Evolutionary conservation across 345 rosid genomes (phyloP).

Genomic region (Isatis tinctoria): DNA sequence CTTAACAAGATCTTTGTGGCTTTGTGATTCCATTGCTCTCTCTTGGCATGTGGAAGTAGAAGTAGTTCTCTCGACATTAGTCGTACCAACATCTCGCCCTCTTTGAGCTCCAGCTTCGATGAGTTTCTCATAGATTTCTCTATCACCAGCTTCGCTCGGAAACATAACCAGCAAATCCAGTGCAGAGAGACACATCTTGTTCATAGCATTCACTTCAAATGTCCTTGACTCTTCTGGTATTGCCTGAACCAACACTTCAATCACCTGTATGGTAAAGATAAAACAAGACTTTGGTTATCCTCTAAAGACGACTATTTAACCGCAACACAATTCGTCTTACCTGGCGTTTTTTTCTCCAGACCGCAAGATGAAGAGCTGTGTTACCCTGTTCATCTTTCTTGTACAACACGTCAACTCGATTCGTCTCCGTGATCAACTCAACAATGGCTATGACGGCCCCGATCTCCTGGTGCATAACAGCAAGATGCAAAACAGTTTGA

Average conservation of each 20-base stretch:
- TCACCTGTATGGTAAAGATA: constrained; percentile 33
- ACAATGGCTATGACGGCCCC: constrained; percentile 26
- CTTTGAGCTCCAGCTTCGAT: constrained; percentile 36
- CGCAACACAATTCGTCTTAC: background rate
- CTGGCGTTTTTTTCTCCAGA: constrained; percentile 43
- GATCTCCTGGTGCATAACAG: constrained; percentile 31
- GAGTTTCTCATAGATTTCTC: constrained; percentile 47
- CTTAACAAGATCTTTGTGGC: constrained; percentile 30
- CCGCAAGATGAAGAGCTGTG: constrained; percentile 41
- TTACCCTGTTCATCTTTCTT: constrained; percentile 43
- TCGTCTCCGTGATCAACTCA: constrained; percentile 35
- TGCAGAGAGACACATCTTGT: constrained; percentile 44
- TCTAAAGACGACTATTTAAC: background rate
- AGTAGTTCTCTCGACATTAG: constrained; percentile 8
- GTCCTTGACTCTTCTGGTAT: constrained; percentile 8
- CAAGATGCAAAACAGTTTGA: constrained; percentile 47
- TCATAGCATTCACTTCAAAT: constrained; percentile 42
- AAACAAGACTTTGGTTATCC: background rate
- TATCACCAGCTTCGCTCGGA: constrained; percentile 56
- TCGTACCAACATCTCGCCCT: constrained; percentile 22
- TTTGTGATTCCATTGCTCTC: background rate
- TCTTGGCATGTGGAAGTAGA: constrained; percentile 22
- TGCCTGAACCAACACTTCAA: constrained; percentile 38
- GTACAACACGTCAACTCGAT: constrained; percentile 25
- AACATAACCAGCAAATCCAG: constrained; percentile 44